A percentile compares a stretch with the other conserved stretches of the same genome.
phyloP scores from a whole-genome alignment of 805 yeast species.

The Starmera caribaea region DNA sequence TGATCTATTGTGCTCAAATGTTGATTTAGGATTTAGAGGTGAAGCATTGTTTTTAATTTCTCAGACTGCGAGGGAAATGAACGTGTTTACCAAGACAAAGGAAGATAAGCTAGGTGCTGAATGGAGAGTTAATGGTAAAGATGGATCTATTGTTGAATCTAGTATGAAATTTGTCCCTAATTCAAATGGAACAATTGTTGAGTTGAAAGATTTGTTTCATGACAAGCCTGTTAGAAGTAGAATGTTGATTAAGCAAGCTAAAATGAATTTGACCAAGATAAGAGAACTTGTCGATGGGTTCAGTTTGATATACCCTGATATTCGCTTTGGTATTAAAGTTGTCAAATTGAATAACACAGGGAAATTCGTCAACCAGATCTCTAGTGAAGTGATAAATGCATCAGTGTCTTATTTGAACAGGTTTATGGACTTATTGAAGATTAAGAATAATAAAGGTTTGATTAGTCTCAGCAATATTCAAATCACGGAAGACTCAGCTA shows the following conservation, averaged over 20 bases:
- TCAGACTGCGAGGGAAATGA: slow-evolving; percentile 17
- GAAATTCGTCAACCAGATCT: slow-evolving; percentile 2
- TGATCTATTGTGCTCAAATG: slow-evolving; percentile 19
- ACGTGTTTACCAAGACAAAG: slow-evolving; percentile 20
- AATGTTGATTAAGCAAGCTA: slow-evolving; percentile 11
- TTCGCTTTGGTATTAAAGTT: slow-evolving; percentile 21
- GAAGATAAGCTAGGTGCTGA: slow-evolving; percentile 42
- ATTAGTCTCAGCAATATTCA: too few species aligned
- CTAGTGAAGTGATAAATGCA: neutral
- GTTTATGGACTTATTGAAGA: too few species aligned
- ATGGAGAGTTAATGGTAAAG: slow-evolving; percentile 26
- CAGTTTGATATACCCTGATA: slow-evolving; percentile 19
- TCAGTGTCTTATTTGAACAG: too few species aligned
- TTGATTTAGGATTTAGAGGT: slow-evolving; percentile 40
- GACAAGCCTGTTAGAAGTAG: slow-evolving; percentile 24
- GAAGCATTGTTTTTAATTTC: slow-evolving; percentile 35
- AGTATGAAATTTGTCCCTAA: slow-evolving; percentile 11
- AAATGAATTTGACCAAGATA: slow-evolving; percentile 4
- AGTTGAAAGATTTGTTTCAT: slow-evolving; percentile 21
- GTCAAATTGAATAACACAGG: neutral
- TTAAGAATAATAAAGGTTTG: too few species aligned
- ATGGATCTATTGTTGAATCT: slow-evolving; percentile 11
- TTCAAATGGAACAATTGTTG: slow-evolving; percentile 26
- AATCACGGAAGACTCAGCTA: too few species aligned
- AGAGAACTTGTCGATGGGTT: slow-evolving; percentile 19